phyloP scores from a whole-genome alignment of 306 rosid species.

The Vigna angularis region DNA sequence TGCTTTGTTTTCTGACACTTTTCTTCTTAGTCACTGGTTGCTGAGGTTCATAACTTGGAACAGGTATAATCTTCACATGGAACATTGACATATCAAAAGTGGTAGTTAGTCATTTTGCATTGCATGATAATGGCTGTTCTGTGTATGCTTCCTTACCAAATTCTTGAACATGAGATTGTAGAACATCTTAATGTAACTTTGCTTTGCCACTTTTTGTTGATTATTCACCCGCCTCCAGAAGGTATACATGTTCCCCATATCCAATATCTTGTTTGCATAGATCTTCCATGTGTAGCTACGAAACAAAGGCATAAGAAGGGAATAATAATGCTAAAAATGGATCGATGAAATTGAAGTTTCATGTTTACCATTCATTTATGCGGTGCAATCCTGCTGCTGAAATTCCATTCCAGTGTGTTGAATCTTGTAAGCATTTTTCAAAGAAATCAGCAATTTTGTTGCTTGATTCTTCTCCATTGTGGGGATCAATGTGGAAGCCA shows the following conservation, averaged over 20 bases:
- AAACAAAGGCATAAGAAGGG: slow-evolving; percentile 36
- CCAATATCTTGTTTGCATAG: slow-evolving; percentile 78
- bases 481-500: slow-evolving; percentile 88
- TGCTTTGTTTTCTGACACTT: slow-evolving; percentile 40
- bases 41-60: slow-evolving; percentile 58
- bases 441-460: slow-evolving; percentile 82
- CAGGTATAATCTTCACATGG: slow-evolving; percentile 68
- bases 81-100: slow-evolving; percentile 37
- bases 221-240: slow-evolving; percentile 77
- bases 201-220: slow-evolving; percentile 75
- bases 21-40: slow-evolving; percentile 49
- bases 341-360: slow-evolving; percentile 8
- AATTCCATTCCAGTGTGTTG: slow-evolving; percentile 60
- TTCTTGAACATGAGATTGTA: slow-evolving; percentile 73
- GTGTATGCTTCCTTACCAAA: slow-evolving; percentile 51
- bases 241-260: slow-evolving; percentile 73
- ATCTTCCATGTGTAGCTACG: slow-evolving; percentile 92
- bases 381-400: slow-evolving; percentile 70
- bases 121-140: background rate
- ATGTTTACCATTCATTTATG: slow-evolving; percentile 76
- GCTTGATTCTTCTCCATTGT: slow-evolving; percentile 73
- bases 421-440: slow-evolving; percentile 68
- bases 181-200: slow-evolving; percentile 77
- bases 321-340: background rate
- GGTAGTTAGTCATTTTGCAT: background rate